These are phyloP conservation scores for Boehmeria nivea DNA, from an alignment of 306 rosid genomes.

Conservation along the genomic window DNA sequence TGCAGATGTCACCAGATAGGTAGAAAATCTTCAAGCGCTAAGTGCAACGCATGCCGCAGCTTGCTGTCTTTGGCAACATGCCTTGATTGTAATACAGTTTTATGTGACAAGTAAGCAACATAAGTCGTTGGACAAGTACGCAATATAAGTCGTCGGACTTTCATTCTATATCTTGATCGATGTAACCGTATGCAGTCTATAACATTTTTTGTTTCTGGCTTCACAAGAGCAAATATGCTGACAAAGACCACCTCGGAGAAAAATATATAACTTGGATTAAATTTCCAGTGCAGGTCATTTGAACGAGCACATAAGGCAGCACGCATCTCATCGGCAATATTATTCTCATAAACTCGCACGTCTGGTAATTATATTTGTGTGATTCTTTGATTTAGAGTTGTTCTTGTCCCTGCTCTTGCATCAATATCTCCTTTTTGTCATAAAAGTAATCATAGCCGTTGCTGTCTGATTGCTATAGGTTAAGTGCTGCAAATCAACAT, in stretches of 20 bases:
- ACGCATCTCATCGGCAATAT: constrained; percentile 59
- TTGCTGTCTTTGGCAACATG: constrained; percentile 69
- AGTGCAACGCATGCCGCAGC: constrained; percentile 58
- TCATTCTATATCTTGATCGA: not conserved
- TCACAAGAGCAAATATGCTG: not conserved
- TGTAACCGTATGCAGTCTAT: no score
- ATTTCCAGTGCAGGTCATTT: constrained; percentile 79
- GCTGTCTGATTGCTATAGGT: constrained; percentile 39
- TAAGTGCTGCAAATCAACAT: constrained; percentile 85
- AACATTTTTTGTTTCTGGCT: not conserved
- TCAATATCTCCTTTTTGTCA: no score
- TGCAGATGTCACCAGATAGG: constrained; percentile 78
- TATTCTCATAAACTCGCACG: constrained; percentile 84
- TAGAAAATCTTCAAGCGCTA: constrained; percentile 38
- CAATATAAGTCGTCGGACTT: constrained; percentile 13
- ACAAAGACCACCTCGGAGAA: not conserved
- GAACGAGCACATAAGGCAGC: constrained; percentile 58
- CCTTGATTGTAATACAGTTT: constrained; percentile 57
- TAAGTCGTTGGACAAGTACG: constrained; percentile 61
- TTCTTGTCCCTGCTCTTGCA: no score
- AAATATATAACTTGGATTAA: constrained; percentile 11
- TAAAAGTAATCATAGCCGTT: not conserved
- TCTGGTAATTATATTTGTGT: constrained; percentile 47
- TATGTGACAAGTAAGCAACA: constrained; percentile 72
- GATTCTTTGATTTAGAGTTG: not conserved